Evolutionary conservation across 805 yeast species (phyloP).

Genomic region (Candida ipomoeae): DNA sequence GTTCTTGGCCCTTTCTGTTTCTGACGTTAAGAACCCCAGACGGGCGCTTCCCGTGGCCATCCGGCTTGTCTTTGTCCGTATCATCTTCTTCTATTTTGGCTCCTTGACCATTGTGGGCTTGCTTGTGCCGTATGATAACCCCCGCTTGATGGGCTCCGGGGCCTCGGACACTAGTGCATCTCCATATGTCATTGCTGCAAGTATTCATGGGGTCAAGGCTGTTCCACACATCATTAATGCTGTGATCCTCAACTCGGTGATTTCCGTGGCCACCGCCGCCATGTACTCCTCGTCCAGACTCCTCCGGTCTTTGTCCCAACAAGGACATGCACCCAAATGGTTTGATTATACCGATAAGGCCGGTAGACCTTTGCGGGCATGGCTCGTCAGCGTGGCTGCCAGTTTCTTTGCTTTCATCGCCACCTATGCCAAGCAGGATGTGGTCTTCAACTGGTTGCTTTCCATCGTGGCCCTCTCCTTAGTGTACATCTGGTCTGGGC

Average conservation of each 20-base stretch:
- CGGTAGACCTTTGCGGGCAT: conserved; percentile 26
- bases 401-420: conserved; percentile 26
- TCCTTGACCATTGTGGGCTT: conserved; percentile 37
- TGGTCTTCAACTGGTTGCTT: conserved; percentile 28
- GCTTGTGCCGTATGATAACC: conserved; percentile 34
- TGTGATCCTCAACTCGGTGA: conserved; percentile 28
- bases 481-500: conserved; percentile 24
- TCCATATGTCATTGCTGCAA: conserved; percentile 29
- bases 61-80: conserved; percentile 38
- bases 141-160: conserved; percentile 31
- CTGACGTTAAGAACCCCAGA: conserved; percentile 38
- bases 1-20: conserved; percentile 35
- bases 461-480: conserved; percentile 26
- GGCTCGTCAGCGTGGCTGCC: conserved; percentile 19
- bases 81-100: conserved; percentile 37
- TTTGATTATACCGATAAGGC: conserved; percentile 27
- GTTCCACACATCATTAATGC: conserved; percentile 32
- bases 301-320: conserved; percentile 24
- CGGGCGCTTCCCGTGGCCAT: conserved; percentile 40
- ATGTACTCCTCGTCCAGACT: conserved; percentile 26
- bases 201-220: conserved; percentile 25
- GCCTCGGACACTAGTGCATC: conserved; percentile 28
- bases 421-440: conserved; percentile 27
- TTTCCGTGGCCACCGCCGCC: conserved; percentile 29
- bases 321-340: conserved; percentile 27